Conservation (phyloP, 805 yeast genomes). For the Starmerella potacharoeniae region DNA sequence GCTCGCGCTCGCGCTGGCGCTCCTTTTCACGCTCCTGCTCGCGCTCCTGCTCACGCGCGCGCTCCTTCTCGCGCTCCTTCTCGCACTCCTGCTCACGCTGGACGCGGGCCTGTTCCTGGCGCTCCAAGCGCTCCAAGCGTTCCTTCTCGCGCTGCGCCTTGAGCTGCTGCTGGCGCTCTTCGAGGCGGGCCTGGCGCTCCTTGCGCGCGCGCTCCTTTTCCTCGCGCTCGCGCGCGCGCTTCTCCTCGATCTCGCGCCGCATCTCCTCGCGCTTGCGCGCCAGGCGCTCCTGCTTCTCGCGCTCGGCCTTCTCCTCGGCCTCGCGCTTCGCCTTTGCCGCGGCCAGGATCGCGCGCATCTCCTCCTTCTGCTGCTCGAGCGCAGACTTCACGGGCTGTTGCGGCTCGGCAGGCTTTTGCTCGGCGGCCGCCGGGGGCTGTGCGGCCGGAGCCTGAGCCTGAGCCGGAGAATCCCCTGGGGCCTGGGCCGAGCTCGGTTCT, state of each 20-base stretch:
- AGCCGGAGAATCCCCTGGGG: too few relatives aligned
- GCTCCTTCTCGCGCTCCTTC: conserved; percentile 1
- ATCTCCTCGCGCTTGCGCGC: conserved; percentile 5
- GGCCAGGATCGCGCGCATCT: conserved; percentile 28
- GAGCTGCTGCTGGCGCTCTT: neutral
- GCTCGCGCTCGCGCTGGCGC: neutral
- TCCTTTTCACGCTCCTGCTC: neutral
- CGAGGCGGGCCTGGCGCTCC: conserved; percentile 3
- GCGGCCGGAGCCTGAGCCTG: too few relatives aligned
- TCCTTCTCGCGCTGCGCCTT: conserved; percentile 4
- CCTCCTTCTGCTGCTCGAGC: conserved; percentile 26
- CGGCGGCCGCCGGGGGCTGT: too few relatives aligned
- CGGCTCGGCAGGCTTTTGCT: neutral
- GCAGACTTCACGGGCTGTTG: conserved; percentile 6
- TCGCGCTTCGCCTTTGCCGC: conserved; percentile 18
- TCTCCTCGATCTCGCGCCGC: conserved; percentile 6
- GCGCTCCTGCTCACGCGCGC: neutral
- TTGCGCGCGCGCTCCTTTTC: conserved; percentile 3
- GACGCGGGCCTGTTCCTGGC: neutral
- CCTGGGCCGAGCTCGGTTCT: too few relatives aligned
- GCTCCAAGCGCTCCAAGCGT: conserved; percentile 1
- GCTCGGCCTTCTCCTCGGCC: conserved; percentile 13
- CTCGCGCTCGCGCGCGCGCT: conserved; percentile 1
- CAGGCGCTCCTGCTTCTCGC: conserved; percentile 6
- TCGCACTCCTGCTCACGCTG: neutral